Percentiles rank a stretch among this genome's conserved stretches.
Conservation (phyloP, 2,329 filamentous ascomycete species). For the Phoma sp. region DNA sequence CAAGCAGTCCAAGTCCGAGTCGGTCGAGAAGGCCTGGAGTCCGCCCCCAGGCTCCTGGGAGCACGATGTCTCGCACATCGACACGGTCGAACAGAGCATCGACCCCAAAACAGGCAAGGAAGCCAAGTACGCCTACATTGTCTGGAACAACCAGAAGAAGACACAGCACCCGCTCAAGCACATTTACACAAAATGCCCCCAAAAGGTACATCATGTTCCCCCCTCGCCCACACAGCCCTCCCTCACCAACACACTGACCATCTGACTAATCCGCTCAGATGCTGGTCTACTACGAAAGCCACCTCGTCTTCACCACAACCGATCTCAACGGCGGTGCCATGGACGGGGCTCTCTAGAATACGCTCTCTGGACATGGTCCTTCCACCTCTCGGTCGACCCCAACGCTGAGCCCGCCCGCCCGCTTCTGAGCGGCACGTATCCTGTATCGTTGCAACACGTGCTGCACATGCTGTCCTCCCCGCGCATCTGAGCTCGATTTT, state of each 20-base stretch:
- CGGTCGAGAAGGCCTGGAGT: slow-evolving; percentile 61
- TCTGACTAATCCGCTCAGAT: slow-evolving; percentile 29
- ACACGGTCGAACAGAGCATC: slow-evolving; percentile 71
- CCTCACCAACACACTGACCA: not conserved
- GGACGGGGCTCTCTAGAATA: slow-evolving; percentile 2
- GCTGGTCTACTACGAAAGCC: slow-evolving; percentile 59
- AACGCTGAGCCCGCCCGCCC: not conserved
- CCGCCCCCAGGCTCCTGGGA: slow-evolving; percentile 80
- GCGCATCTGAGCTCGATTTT: not conserved
- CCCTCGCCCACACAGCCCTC: too few relatives aligned
- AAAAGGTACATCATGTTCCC: slow-evolving; percentile 61
- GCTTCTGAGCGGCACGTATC: not conserved
- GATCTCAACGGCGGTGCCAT: slow-evolving; percentile 17
- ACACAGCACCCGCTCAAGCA: slow-evolving; percentile 73
- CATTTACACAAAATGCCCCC: slow-evolving; percentile 78
- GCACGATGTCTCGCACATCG: slow-evolving; percentile 71
- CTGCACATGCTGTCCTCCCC: not conserved
- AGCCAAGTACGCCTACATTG: slow-evolving; percentile 70
- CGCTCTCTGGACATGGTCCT: not conserved
- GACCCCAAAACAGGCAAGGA: slow-evolving; percentile 50
- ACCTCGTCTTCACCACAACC: slow-evolving; percentile 46
- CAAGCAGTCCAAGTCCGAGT: slow-evolving; percentile 32
- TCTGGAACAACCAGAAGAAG: slow-evolving; percentile 76
- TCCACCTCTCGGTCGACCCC: not conserved
- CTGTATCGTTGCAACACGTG: not conserved